Evolutionary conservation across 352 stramenopile species (phyloP), one percentile per base, ranked within the genome.

Genomic region (Phytophthora fragariaefolia): DNA sequence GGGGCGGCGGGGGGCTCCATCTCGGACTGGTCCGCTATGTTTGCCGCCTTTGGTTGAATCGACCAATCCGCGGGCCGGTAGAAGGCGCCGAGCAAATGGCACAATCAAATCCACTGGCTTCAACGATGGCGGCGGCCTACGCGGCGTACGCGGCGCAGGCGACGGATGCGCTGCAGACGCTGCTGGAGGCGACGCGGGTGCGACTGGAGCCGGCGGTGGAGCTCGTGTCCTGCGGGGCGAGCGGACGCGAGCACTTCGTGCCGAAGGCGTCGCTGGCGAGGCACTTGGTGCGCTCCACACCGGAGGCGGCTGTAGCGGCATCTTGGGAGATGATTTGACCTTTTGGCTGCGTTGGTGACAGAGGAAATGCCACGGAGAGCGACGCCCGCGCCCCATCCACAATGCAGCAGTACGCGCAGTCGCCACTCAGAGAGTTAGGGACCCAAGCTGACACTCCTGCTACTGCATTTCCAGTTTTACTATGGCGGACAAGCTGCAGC

Each of bases 251-350:
- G 28, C 81, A 90, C 42, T 87, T 80, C 22, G 72, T 88, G 23
- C 75, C 63, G 20, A 56, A 62, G 45, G 17, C 45, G 20, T 69
- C 70, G 13, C 58, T 88, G 34, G 59, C 71, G 24, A 55, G 28
- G 34, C 81, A 90, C 64, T 72, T 83, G 73, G 81, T 90, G 54
- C n/a, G n/a, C n/a, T n/a, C n/a, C n/a, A n/a, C n/a, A n/a, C n/a
- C n/a, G n/a, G 36, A 6, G 36, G 4, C 4, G 12, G 36, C 7
- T 5, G n/a, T 24, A 22, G 40, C 4, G 17, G n/a, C 40, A 47
- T 47, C 40, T 47, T 47, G 40, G 40, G 17, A n/a, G 40, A 24
- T 6, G 15, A 36, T 22, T 61, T 15, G 15, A 9, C 30, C 49
- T 26, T 22, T 55, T 17, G 36, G n/a, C 12, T 60, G 15, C 22